These are phyloP conservation scores for Neurospora sp. DNA, from an alignment of 495 filamentous ascomycete species.

Conservation along the genomic window DNA sequence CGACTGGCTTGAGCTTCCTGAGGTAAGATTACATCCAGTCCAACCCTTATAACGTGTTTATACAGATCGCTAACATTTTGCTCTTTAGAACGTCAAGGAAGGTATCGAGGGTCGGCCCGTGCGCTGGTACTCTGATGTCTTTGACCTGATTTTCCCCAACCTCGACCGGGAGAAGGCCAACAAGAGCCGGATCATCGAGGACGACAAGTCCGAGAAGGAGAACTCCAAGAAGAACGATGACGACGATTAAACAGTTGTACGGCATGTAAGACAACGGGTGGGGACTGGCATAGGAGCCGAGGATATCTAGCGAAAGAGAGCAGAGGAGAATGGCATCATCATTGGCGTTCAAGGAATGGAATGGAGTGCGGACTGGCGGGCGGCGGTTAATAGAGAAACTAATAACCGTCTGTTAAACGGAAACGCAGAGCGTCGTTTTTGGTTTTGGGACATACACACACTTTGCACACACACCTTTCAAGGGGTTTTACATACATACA, in stretches of 20 bases:
- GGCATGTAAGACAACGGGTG: constrained; percentile 8
- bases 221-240: constrained; percentile 17
- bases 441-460: background rate
- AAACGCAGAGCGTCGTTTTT: background rate
- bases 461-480: background rate
- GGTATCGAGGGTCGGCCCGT: constrained; percentile 84
- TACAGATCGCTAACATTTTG: constrained; percentile 24
- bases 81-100: constrained; percentile 83
- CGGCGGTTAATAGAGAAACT: background rate
- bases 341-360: constrained; percentile 5
- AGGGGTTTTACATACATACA: background rate
- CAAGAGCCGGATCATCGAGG: constrained; percentile 51
- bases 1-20: constrained; percentile 96
- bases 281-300: background rate
- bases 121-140: constrained; percentile 91
- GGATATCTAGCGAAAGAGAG: background rate
- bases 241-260: constrained; percentile 13
- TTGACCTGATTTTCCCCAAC: constrained; percentile 78
- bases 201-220: constrained; percentile 43
- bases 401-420: background rate
- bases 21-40: constrained; percentile 49
- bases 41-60: background rate
- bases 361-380: constrained; percentile 1
- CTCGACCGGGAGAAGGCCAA: constrained; percentile 66
- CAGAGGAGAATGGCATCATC: constrained; percentile 3